phyloP scores from a whole-genome alignment of 75 land plant genomes.

The Sequoiadendron giganteum region DNA sequence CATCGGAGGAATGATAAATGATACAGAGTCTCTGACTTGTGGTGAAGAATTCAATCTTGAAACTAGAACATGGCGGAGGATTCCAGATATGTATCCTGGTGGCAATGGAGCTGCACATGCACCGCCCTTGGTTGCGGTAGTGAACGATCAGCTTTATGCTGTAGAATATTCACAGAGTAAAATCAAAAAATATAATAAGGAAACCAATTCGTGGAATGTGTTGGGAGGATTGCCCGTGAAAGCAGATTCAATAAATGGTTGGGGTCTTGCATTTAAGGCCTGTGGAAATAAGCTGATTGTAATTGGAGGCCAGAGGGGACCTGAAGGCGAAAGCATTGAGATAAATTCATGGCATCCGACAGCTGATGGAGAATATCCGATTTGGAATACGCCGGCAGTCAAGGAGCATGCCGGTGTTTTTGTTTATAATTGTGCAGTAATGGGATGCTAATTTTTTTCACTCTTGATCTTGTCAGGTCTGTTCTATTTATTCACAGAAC shows the following conservation, averaged over 20 bases:
- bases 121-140: conserved; percentile 62
- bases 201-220: conserved; percentile 33
- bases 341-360: conserved; percentile 28
- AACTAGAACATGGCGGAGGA: conserved; percentile 32
- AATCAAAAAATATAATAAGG: conserved; percentile 39
- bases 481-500: conserved; percentile 13
- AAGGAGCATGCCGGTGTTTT: conserved; percentile 34
- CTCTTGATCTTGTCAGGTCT: conserved; percentile 5
- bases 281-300: conserved; percentile 34
- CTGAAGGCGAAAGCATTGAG: conserved; percentile 30
- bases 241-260: conserved; percentile 40
- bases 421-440: conserved; percentile 50
- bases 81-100: conserved; percentile 49
- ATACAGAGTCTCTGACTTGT: conserved; percentile 25
- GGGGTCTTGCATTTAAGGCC: conserved; percentile 59
- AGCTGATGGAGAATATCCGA: conserved; percentile 11
- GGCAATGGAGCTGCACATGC: conserved; percentile 25
- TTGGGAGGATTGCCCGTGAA: conserved; percentile 36
- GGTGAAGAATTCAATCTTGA: conserved; percentile 52
- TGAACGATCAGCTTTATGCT: conserved; percentile 48
- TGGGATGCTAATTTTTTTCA: conserved; percentile 27
- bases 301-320: conserved; percentile 38
- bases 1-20: conserved; percentile 40
- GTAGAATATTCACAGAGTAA: conserved; percentile 40
- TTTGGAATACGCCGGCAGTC: conserved; percentile 34